A percentile compares a stretch with the other conserved stretches of the same genome.
phyloP scores from a whole-genome alignment of 768 basidiomycete species.

The Plicaturopsis crispa region DNA sequence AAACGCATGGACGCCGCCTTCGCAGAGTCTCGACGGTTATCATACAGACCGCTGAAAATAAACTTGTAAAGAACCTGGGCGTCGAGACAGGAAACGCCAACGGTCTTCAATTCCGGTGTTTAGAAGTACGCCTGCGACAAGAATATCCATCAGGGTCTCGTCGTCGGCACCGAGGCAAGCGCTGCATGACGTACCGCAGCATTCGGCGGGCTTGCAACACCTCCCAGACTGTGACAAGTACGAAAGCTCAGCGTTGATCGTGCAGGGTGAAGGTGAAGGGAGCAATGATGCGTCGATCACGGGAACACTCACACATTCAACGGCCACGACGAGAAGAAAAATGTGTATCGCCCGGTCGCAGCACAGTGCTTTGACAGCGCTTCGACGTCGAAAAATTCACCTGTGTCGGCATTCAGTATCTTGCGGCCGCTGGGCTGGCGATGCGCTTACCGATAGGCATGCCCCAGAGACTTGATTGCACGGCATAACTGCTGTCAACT shows the following conservation, averaged over 20 bases:
- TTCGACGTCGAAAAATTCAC: slow-evolving; percentile 70
- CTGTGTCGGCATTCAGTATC: slow-evolving; percentile 18
- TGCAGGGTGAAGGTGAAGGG: slow-evolving; percentile 1
- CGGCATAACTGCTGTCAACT: too few relatives aligned
- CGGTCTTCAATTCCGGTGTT: too few relatives aligned
- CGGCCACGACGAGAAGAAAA: slow-evolving; percentile 75
- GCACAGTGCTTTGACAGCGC: slow-evolving; percentile 48
- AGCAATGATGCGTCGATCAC: slow-evolving; percentile 4
- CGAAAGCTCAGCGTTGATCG: slow-evolving; percentile 2
- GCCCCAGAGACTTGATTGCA: slow-evolving; percentile 48
- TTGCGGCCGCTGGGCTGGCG: neutral
- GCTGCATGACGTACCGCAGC: slow-evolving; percentile 56
- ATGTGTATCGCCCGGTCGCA: slow-evolving; percentile 54
- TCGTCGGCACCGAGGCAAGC: too few relatives aligned
- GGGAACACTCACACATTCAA: slow-evolving; percentile 49
- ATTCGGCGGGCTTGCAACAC: slow-evolving; percentile 64
- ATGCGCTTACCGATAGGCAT: slow-evolving; percentile 56
- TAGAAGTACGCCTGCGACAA: slow-evolving; percentile 22
- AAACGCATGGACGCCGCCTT: too few relatives aligned
- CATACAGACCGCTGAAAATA: too few relatives aligned
- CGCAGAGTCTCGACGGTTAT: too few relatives aligned
- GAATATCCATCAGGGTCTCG: too few relatives aligned
- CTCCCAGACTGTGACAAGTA: slow-evolving; percentile 42
- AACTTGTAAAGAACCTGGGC: too few relatives aligned
- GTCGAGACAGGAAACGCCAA: too few relatives aligned